Base-by-base conservation (phyloP, 2,329 filamentous ascomycete genomes). In the Cercospora sp. region DNA sequence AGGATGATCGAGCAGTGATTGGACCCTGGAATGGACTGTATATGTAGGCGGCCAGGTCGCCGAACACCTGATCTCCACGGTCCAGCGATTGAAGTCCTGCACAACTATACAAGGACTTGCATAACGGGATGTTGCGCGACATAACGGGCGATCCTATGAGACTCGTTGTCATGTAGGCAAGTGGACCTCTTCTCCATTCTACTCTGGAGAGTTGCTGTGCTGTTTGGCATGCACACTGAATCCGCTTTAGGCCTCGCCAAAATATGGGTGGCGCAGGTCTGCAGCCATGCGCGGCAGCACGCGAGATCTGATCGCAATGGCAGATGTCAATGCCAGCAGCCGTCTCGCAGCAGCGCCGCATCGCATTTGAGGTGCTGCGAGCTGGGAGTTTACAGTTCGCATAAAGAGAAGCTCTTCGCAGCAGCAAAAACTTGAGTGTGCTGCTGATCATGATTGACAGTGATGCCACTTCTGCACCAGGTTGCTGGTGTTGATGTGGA, bases 1-100 rank as follows among this genome's bases (percentile, higher is more conserved):
- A 62, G 60, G 62, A 73, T 69, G 73, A 73, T 73, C 72, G 72
- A 75, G 72, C 72, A 67, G 61, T 65, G 64, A 72, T 71, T 72
- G 71, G 72, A 72, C 68, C 36, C 71, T 68, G 71, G 63, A 62
- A 33, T 65, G 64, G 63, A 13, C 23, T 30, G 20, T 57, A 45
- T 69, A 62, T 68, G 65, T 68, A 60, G 60, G 58, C 69, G 66
- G 20, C 62, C 64, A 66, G 65, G 64, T 63, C 60, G 59, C 53
- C 55, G 62, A 57, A 53, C 51, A 63, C 30, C 67, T 60, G 64
- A 31, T 16, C 53, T 53, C 61, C 18, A 20, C 36, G 61, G 8
- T 40, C 33, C 31, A 68, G 53, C 55, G 61, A 66, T 62, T 61
- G n/a, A 58, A 45, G 45, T 64, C 59, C 45, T 60, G 57, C 68